These are phyloP conservation scores for Dactylis glomerata DNA, from an alignment of 176 grass and related monocot genomes.

Conservation along the genomic window DNA sequence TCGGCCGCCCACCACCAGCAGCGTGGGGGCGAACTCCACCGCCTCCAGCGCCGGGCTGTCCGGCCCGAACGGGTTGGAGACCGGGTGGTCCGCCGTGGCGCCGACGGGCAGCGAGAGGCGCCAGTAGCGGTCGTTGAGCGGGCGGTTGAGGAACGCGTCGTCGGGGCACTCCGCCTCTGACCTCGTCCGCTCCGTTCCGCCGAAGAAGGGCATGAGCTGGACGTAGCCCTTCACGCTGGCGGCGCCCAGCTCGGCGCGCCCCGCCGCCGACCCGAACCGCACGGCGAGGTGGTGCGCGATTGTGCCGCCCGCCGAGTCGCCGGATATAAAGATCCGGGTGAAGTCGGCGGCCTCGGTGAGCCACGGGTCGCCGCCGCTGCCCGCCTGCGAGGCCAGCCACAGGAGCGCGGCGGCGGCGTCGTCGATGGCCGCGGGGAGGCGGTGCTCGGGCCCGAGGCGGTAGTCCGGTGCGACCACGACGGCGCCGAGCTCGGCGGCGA, in stretches of 20 bases:
- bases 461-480: constrained; percentile 80
- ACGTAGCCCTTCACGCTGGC: constrained; percentile 47
- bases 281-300: constrained; percentile 79
- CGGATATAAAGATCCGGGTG: constrained; percentile 56
- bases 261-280: constrained; percentile 46
- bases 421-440: constrained; percentile 62
- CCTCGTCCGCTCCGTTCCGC: constrained; percentile 44
- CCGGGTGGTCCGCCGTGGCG: constrained; percentile 60
- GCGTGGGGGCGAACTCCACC: constrained; percentile 53
- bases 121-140: constrained; percentile 86
- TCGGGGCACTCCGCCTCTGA: constrained; percentile 75
- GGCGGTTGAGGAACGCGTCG: constrained; percentile 61
- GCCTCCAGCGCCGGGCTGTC: constrained; percentile 43
- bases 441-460: constrained; percentile 80
- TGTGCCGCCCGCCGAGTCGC: constrained; percentile 77
- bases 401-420: constrained; percentile 44
- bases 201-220: constrained; percentile 82
- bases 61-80: constrained; percentile 66
- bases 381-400: constrained; percentile 37
- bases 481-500: constrained; percentile 62
- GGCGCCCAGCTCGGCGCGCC: constrained; percentile 41
- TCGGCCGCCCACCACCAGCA: constrained; percentile 62
- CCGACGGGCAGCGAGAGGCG: constrained; percentile 65
- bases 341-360: constrained; percentile 53
- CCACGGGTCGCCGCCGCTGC: constrained; percentile 42